These are phyloP conservation scores for Porpolomopsis calyptriformis DNA, from an alignment of 768 basidiomycete species.

Conservation along the genomic window DNA sequence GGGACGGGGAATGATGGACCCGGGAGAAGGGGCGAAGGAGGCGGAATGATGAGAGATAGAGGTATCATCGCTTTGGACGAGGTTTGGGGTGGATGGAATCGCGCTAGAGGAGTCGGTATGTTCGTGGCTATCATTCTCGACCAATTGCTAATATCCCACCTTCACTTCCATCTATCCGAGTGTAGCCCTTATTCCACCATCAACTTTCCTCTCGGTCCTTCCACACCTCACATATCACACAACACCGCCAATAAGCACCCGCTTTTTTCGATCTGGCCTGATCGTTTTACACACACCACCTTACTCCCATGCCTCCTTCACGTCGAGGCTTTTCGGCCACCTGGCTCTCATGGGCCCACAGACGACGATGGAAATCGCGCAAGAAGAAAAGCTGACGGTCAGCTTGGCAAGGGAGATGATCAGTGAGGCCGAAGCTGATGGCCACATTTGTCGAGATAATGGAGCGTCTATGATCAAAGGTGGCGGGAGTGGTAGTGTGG, in stretches of 20 bases:
- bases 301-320: conserved; percentile 60
- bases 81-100: conserved; percentile 93
- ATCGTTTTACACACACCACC: conserved; percentile 76
- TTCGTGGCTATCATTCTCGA: conserved; percentile 9
- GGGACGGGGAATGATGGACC: conserved; percentile 26
- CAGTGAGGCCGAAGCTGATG: conserved; percentile 57
- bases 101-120: conserved; percentile 83
- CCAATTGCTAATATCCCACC: too few species aligned
- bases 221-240: conserved; percentile 59
- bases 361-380: conserved; percentile 62
- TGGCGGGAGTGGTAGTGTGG: conserved; percentile 35
- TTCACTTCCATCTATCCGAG: too few species aligned
- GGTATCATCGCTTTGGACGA: conserved; percentile 85
- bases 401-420: conserved; percentile 74
- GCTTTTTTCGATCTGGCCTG: conserved; percentile 65
- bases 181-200: conserved; percentile 89
- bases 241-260: conserved; percentile 50
- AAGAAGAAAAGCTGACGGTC: conserved; percentile 59
- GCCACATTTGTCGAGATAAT: conserved; percentile 71
- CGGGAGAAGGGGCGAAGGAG: conserved; percentile 12
- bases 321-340: conserved; percentile 48
- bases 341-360: conserved; percentile 41
- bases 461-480: conserved; percentile 28
- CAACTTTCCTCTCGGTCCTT: conserved; percentile 69
- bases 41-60: conserved; percentile 65